These are phyloP conservation scores for Tolypocladium pustulatum DNA, from an alignment of 2,329 filamentous ascomycete genomes.

Conservation along the genomic window DNA sequence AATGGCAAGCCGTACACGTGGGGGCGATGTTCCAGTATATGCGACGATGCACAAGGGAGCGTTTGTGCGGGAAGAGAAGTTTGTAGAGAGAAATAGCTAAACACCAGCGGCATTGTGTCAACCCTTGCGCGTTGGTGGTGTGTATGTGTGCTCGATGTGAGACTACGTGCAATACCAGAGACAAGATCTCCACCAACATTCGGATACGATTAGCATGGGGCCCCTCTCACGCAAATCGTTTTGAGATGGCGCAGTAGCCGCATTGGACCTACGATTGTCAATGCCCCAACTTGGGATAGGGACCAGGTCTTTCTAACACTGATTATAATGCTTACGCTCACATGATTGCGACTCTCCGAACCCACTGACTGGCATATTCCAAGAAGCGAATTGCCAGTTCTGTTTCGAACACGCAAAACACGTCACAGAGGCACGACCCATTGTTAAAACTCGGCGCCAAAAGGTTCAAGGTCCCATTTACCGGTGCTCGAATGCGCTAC, in stretches of 20 bases:
- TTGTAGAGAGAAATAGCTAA: no score
- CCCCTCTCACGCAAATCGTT: no score
- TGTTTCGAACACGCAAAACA: background rate
- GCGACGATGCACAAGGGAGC: background rate
- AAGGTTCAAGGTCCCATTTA: constrained; percentile 3
- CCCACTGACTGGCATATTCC: background rate
- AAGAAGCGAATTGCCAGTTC: background rate
- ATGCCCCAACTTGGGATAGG: no score
- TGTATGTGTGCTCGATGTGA: no score
- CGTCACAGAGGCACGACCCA: background rate
- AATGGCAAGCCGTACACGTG: background rate
- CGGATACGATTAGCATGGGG: no score
- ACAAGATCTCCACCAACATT: no score
- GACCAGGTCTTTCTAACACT: no score
- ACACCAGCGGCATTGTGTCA: background rate
- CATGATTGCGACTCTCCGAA: background rate
- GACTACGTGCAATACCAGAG: no score
- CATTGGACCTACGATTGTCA: no score
- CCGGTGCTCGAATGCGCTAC: constrained; percentile 15
- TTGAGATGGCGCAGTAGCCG: no score
- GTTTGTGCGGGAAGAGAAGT: background rate
- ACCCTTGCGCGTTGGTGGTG: no score
- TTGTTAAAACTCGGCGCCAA: background rate
- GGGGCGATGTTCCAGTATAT: background rate
- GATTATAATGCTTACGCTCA: no score